Percentiles rank a stretch among this genome's conserved stretches.
Evolutionary conservation across 768 basidiomycete species (phyloP).

Genomic region (Russula dissimulans): DNA sequence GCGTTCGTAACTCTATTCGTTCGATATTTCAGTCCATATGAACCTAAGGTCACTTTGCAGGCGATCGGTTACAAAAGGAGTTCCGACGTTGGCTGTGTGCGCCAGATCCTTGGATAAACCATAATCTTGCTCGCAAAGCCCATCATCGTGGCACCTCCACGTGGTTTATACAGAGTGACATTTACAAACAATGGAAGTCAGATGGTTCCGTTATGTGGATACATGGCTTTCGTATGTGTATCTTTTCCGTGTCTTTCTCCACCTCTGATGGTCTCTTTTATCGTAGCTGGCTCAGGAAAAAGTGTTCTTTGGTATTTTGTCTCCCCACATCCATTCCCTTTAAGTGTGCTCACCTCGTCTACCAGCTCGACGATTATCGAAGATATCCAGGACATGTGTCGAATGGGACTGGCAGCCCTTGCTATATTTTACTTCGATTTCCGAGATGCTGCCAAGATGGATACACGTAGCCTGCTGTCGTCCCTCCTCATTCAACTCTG

Average conservation of each 20-base stretch:
- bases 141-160: too few relatives aligned
- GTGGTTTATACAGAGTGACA: too few relatives aligned
- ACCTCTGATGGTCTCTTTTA: too few relatives aligned
- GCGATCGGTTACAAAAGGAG: not conserved
- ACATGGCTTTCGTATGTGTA: too few relatives aligned
- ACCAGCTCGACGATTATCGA: not conserved
- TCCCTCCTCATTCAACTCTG: not conserved
- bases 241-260: too few relatives aligned
- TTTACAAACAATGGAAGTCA: too few relatives aligned
- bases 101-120: too few relatives aligned
- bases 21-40: not conserved
- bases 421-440: not conserved
- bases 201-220: too few relatives aligned
- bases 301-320: not conserved
- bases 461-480: not conserved
- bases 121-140: too few relatives aligned
- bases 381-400: not conserved
- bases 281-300: not conserved
- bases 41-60: not conserved
- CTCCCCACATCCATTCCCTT: not conserved
- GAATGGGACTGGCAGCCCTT: not conserved
- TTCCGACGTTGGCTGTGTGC: not conserved
- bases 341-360: not conserved
- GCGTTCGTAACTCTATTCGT: not conserved
- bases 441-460: not conserved